Conservation (phyloP, 805 yeast species). For the Spencermartinsiella europaea region DNA sequence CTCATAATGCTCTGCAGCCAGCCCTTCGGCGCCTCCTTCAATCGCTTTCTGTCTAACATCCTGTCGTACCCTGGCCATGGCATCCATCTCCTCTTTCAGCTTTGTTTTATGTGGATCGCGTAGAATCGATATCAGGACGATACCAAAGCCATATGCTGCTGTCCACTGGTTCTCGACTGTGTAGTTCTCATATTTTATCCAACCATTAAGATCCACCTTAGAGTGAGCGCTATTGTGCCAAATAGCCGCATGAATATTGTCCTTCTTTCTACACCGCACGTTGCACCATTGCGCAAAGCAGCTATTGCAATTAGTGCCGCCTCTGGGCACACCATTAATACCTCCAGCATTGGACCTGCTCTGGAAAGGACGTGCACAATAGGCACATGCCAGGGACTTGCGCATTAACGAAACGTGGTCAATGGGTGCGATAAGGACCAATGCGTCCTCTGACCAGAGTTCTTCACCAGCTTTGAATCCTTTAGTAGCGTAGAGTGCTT, state of each 20-base stretch:
- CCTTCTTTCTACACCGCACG: conserved; percentile 33
- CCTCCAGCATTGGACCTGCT: conserved; percentile 19
- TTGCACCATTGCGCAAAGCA: conserved; percentile 36
- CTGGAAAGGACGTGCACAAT: conserved; percentile 57
- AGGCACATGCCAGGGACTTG: conserved; percentile 62
- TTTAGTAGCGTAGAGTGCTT: conserved; percentile 52
- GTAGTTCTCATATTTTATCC: conserved; percentile 53
- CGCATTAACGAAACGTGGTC: conserved; percentile 57
- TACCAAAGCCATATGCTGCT: conserved; percentile 60
- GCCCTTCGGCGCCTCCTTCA: conserved; percentile 43
- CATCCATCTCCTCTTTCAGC: conserved; percentile 42
- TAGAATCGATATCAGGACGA: conserved; percentile 45
- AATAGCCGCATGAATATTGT: conserved; percentile 45
- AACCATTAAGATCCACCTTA: conserved; percentile 33
- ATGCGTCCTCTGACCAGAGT: conserved; percentile 59
- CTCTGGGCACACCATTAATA: conserved; percentile 33
- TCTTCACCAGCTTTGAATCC: conserved; percentile 45
- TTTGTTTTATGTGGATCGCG: conserved; percentile 39
- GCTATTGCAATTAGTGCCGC: conserved; percentile 50
- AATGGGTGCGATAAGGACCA: conserved; percentile 60
- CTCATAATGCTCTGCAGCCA: conserved; percentile 44
- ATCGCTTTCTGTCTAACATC: conserved; percentile 54
- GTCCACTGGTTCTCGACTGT: conserved; percentile 63
- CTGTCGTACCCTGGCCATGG: conserved; percentile 69
- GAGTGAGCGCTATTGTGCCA: conserved; percentile 46